Evolutionary conservation across 192 early-diverging fungal species (phyloP), one percentile per base, ranked within the genome.

Genomic region (Kappamyces sp.): DNA sequence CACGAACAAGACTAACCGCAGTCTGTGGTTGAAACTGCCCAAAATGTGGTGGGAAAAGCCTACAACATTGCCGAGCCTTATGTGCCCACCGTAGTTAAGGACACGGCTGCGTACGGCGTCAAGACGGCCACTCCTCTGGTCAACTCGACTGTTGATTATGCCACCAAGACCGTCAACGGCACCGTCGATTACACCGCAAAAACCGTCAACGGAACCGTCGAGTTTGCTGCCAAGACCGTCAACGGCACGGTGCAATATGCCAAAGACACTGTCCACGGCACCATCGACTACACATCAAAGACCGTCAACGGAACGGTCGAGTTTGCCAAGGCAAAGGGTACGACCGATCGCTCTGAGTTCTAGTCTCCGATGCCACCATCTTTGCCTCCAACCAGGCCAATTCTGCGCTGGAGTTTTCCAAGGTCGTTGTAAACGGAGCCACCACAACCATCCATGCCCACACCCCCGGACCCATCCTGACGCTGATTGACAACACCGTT

Each of bases 401-500:
- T 59, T 40, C 50, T 43, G 63, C 70, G 7, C 40, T 66, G 33
- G 68, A 60, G 47, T 61, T 68, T 47, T 67, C 66, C 54, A 73
- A 70, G 49, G 67, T 68, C 42, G 76, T 67, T 44, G 64, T 73
- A 55, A 66, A 43, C 12, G 58, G 66, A 23, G 67, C 74, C 60
- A 77, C 77, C 60, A 79, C 74, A 41, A 79, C 77, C 62, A 71
- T 79, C 62, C 58, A 55, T 3, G 49, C 77, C 41, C 71, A 72
- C 63, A 79, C 77, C 39, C 77, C 77, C 41, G 51, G 52, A 40
- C 77, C 77, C 47, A 59, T 79, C 62, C 9, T 66, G 47, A 62
- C 67, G 48, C 59, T 79, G 10, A 51, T 79, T 55, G 46, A 52
- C 33, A 39, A 52, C 8, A 66, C 73, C 37, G 23, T 75, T 38